Evolutionary conservation across 768 basidiomycete genomes (phyloP), one percentile per base, ranked within the genome.

Genomic region (Lactarius deliciosus): DNA sequence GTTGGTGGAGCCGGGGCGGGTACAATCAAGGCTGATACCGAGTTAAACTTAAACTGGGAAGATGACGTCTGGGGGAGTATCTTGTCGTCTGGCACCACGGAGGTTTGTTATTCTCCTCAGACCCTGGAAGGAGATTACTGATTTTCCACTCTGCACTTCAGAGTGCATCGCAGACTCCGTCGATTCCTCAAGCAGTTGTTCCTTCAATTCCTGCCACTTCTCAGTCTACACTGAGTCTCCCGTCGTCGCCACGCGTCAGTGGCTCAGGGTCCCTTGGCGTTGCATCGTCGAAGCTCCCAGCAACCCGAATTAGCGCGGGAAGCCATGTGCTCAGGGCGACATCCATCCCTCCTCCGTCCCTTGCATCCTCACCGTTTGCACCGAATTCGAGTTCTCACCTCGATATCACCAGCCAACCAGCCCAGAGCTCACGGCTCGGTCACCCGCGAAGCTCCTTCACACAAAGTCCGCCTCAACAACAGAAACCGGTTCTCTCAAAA

Each of bases 41-140:
- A 73, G 61, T 74, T 69, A 71, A 77, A 83, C 41, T 72, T 77
- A 40, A 78, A 81, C 50, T 92, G 89, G 91, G 91, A 91, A 69
- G 91, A 93, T 64, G 90, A 93, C 68, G 85, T 90, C 2, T 94
- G 93, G 93, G 90, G 89, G 7, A 89, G 84, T 65, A 91, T 94
- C 57, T 83, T 93, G 61, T 72, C 75, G 15, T 82, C 80, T 58
- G 78, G 76, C 57, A 75, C 80, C 58, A 75, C 80, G 7, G 72
- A 76, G 64, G 78, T 79, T 60, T 47, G 71, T 53, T 38, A 41
- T 30, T 18, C 13, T 30, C 41, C 28, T 13, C 8, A 34, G 9
- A 32, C 22, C 50, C 28, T 16, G 11, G 30, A 20, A 64, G 20
- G 32, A 5, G 4, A 43, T 15, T 53, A 10, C 57, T 63, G 40